These are phyloP conservation scores for Nannochloris sp. DNA, from an alignment of 139 green algal genomes.

Conservation along the genomic window DNA sequence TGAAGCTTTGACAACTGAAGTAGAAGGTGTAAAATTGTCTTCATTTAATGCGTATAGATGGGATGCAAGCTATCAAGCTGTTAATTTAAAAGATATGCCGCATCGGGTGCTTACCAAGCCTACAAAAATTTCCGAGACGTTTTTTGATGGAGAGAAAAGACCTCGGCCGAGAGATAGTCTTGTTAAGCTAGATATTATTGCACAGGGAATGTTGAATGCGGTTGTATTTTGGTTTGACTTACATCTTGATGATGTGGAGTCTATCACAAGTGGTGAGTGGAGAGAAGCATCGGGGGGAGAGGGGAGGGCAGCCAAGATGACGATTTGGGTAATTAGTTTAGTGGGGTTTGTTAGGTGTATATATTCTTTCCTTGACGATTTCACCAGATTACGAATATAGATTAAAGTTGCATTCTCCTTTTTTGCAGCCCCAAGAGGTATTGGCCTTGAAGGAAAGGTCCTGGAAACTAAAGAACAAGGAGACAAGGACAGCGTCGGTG, in stretches of 20 bases:
- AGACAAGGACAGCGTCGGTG: not conserved
- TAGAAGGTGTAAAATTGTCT: slow-evolving; percentile 53
- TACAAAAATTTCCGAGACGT: slow-evolving; percentile 44
- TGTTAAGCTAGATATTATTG: slow-evolving; percentile 49
- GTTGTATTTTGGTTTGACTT: slow-evolving; percentile 79
- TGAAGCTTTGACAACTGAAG: slow-evolving; percentile 34
- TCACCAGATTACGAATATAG: no score
- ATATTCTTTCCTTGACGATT: no score
- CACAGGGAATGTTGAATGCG: slow-evolving; percentile 55
- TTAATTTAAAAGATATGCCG: slow-evolving; percentile 42
- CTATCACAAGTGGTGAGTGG: slow-evolving; percentile 44
- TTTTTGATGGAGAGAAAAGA: slow-evolving; percentile 43
- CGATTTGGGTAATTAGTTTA: no score
- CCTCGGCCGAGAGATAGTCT: slow-evolving; percentile 41
- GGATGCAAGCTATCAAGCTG: slow-evolving; percentile 47
- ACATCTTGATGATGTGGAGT: slow-evolving; percentile 59
- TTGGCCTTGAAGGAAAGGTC: not conserved
- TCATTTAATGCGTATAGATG: slow-evolving; percentile 71
- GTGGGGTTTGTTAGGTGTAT: no score
- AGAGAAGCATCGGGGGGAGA: no score
- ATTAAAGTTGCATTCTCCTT: not conserved
- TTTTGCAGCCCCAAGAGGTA: not conserved
- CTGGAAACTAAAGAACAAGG: not conserved
- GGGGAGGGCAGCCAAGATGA: no score
- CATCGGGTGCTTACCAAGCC: slow-evolving; percentile 58